phyloP scores from a whole-genome alignment of 2,329 filamentous ascomycete species.

The Pseudogymnoascus sp. region DNA sequence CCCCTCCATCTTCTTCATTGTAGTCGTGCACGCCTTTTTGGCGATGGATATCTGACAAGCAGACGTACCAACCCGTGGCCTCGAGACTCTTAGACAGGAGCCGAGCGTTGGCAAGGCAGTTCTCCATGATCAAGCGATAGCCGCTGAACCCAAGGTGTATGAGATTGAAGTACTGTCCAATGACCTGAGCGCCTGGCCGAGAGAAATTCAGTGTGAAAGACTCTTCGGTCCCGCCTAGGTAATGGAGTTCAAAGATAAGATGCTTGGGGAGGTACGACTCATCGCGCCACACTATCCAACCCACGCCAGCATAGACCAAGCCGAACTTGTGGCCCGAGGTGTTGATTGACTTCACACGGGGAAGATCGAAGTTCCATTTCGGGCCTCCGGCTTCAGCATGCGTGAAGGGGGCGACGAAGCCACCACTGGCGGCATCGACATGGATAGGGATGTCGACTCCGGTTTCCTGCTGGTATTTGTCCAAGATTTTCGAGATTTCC shows the following conservation, averaged over 20 bases:
- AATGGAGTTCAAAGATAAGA: slow-evolving; percentile 62
- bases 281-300: slow-evolving; percentile 64
- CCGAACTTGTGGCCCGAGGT: slow-evolving; percentile 54
- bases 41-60: slow-evolving; percentile 57
- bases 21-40: slow-evolving; percentile 37
- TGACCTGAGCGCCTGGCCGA: slow-evolving; percentile 59
- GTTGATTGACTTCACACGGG: slow-evolving; percentile 60
- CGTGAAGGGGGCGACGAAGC: slow-evolving; percentile 55
- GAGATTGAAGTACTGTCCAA: slow-evolving; percentile 66
- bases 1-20: slow-evolving; percentile 25
- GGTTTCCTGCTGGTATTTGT: slow-evolving; percentile 52
- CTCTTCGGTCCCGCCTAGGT: slow-evolving; percentile 63
- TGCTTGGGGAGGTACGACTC: slow-evolving; percentile 57
- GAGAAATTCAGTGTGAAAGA: slow-evolving; percentile 68
- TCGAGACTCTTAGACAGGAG: slow-evolving; percentile 56
- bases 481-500: slow-evolving; percentile 56
- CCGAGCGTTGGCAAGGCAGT: slow-evolving; percentile 56
- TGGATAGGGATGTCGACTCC: slow-evolving; percentile 61
- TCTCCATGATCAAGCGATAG: slow-evolving; percentile 58
- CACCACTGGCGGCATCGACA: slow-evolving; percentile 54
- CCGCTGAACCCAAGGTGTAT: slow-evolving; percentile 61
- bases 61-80: slow-evolving; percentile 57
- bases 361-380: slow-evolving; percentile 57
- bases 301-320: slow-evolving; percentile 58
- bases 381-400: slow-evolving; percentile 44